Evolutionary conservation across 1,284 basidiomycete species (phyloP).

Genomic region (Boletus smithii): DNA sequence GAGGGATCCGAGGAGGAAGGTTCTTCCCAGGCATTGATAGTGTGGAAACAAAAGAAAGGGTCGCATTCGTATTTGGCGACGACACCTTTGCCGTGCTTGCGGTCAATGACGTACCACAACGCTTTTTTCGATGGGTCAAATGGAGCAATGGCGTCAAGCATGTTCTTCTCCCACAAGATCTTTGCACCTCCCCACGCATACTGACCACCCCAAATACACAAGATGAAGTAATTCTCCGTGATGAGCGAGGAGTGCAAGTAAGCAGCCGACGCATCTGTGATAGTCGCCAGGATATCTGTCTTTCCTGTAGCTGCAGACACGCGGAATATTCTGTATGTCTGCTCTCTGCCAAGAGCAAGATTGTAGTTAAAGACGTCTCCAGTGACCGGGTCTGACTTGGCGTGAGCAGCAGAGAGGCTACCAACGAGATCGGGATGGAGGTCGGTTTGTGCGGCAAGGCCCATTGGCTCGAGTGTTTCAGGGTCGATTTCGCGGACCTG

Average conservation of each 20-base stretch:
- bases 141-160: constrained; percentile 32
- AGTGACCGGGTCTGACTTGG: constrained; percentile 35
- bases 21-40: constrained; percentile 38
- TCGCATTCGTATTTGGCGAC: constrained; percentile 38
- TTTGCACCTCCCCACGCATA: constrained; percentile 30
- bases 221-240: constrained; percentile 36
- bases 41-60: constrained; percentile 40
- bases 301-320: constrained; percentile 30
- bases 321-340: constrained; percentile 35
- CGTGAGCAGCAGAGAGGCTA: constrained; percentile 36
- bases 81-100: constrained; percentile 34
- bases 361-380: constrained; percentile 39
- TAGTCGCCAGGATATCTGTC: constrained; percentile 36
- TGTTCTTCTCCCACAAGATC: constrained; percentile 32
- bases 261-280: constrained; percentile 37
- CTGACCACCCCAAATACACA: constrained; percentile 36
- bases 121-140: constrained; percentile 31
- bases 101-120: constrained; percentile 39
- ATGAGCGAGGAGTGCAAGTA: constrained; percentile 38
- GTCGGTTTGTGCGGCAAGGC: constrained; percentile 23
- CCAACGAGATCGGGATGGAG: constrained; percentile 37
- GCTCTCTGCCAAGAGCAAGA: constrained; percentile 23
- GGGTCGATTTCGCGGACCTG: constrained; percentile 34
- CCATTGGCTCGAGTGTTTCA: constrained; percentile 36
- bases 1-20: constrained; percentile 26